These are phyloP conservation scores for Sphaceloma murrayae DNA, from an alignment of 2,329 filamentous ascomycete genomes.

Conservation along the genomic window DNA sequence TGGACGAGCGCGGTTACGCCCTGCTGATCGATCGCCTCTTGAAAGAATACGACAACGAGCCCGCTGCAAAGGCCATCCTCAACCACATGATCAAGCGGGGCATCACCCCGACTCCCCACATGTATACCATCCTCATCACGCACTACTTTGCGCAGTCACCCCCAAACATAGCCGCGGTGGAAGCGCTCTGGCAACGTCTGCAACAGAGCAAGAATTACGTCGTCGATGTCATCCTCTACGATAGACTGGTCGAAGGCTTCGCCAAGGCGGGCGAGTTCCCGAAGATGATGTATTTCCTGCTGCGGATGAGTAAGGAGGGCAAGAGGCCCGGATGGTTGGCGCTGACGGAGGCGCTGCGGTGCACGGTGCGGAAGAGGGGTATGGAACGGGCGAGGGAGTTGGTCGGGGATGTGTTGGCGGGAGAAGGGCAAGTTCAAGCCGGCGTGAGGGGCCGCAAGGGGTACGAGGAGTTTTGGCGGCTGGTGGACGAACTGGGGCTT, in stretches of 20 bases:
- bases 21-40: slow-evolving; percentile 60
- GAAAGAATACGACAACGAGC: slow-evolving; percentile 35
- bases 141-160: slow-evolving; percentile 48
- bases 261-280: slow-evolving; percentile 38
- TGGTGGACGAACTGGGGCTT: slow-evolving; percentile 19
- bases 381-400: slow-evolving; percentile 28
- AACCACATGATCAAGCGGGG: slow-evolving; percentile 49
- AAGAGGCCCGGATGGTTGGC: slow-evolving; percentile 36
- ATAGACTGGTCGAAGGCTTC: slow-evolving; percentile 60
- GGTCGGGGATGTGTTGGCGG: slow-evolving; percentile 31
- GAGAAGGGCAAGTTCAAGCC: slow-evolving; percentile 24
- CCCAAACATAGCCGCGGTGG: slow-evolving; percentile 52
- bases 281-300: slow-evolving; percentile 40
- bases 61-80: slow-evolving; percentile 52
- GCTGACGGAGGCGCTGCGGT: slow-evolving; percentile 31
- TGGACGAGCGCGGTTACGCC: slow-evolving; percentile 56
- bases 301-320: slow-evolving; percentile 31
- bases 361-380: slow-evolving; percentile 31
- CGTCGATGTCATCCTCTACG: slow-evolving; percentile 54
- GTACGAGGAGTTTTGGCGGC: slow-evolving; percentile 26
- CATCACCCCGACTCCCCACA: slow-evolving; percentile 50
- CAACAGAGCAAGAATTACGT: slow-evolving; percentile 26
- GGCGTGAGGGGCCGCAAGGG: slow-evolving; percentile 22
- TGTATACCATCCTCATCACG: slow-evolving; percentile 65
- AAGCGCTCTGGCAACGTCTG: slow-evolving; percentile 46